These are phyloP conservation scores for Multifurca ochricompacta DNA, from an alignment of 768 basidiomycete genomes.

Conservation along the genomic window DNA sequence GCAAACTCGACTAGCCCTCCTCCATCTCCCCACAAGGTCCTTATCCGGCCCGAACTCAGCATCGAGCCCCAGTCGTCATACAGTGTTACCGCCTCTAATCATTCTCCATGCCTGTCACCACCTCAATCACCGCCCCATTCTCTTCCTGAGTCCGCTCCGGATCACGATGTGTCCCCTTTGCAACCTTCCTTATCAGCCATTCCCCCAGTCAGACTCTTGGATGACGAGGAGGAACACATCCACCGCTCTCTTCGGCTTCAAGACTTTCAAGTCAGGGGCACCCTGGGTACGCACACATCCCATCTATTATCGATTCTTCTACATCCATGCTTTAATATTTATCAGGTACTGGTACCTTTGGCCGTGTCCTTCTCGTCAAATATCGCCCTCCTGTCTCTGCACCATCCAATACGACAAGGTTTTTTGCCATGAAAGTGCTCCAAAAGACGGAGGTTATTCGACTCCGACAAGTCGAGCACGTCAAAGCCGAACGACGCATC, in stretches of 20 bases:
- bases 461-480: conserved; percentile 94
- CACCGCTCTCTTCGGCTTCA: conserved; percentile 53
- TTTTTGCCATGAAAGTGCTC: conserved; percentile 86
- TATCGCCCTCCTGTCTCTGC: conserved; percentile 43
- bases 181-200: conserved; percentile 21
- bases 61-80: conserved; percentile 12
- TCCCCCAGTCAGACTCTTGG: conserved; percentile 51
- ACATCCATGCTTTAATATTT: not conserved
- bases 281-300: conserved; percentile 45
- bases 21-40: conserved; percentile 7
- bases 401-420: conserved; percentile 42
- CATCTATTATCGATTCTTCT: not conserved
- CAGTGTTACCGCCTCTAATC: not conserved
- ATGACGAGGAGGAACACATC: conserved; percentile 64
- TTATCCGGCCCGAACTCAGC: conserved; percentile 2
- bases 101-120: conserved; percentile 8
- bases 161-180: conserved; percentile 13
- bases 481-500: conserved; percentile 93
- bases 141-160: conserved; percentile 3
- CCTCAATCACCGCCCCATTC: conserved; percentile 10
- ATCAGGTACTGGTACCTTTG: conserved; percentile 93
- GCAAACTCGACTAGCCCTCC: conserved; percentile 13
- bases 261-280: conserved; percentile 76
- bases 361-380: conserved; percentile 83
- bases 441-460: conserved; percentile 80